Percentiles rank a stretch among this genome's conserved stretches.
Evolutionary conservation across 2,329 filamentous ascomycete genomes (phyloP).

Genomic region (Colletotrichum lentis): DNA sequence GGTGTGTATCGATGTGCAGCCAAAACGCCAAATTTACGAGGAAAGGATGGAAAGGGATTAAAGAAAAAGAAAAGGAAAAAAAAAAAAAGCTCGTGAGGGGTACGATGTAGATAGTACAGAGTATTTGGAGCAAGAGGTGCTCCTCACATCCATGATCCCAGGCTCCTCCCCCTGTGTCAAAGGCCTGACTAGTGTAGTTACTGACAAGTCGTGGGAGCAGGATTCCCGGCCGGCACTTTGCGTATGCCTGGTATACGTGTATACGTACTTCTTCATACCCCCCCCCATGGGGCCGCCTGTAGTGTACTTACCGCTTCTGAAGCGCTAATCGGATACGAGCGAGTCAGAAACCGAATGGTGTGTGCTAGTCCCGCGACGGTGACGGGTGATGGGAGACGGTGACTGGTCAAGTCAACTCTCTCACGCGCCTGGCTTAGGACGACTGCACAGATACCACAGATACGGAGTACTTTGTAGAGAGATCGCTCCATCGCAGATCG

Average conservation of each 20-base stretch:
- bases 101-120: too few relatives aligned
- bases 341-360: slow-evolving; percentile 33
- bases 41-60: too few relatives aligned
- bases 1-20: slow-evolving; percentile 1
- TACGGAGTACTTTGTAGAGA: too few relatives aligned
- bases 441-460: too few relatives aligned
- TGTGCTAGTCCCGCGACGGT: slow-evolving; percentile 20
- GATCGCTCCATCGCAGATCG: not conserved
- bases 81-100: slow-evolving; percentile 16
- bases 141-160: not conserved
- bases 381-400: not conserved
- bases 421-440: slow-evolving; percentile 16
- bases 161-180: slow-evolving; percentile 22
- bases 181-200: slow-evolving; percentile 27
- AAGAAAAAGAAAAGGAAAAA: too few relatives aligned
- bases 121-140: slow-evolving; percentile 25
- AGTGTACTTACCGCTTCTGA: slow-evolving; percentile 26
- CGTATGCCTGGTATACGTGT: slow-evolving; percentile 16
- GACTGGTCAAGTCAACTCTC: slow-evolving; percentile 11
- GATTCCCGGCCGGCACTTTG: slow-evolving; percentile 36
- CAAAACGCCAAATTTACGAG: slow-evolving; percentile 2
- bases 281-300: too few relatives aligned
- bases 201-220: not conserved
- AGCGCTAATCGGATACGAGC: slow-evolving; percentile 33
- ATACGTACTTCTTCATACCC: slow-evolving; percentile 22